Evolutionary conservation across 306 rosid genomes (phyloP).

Genomic region (Sindora glabra): DNA sequence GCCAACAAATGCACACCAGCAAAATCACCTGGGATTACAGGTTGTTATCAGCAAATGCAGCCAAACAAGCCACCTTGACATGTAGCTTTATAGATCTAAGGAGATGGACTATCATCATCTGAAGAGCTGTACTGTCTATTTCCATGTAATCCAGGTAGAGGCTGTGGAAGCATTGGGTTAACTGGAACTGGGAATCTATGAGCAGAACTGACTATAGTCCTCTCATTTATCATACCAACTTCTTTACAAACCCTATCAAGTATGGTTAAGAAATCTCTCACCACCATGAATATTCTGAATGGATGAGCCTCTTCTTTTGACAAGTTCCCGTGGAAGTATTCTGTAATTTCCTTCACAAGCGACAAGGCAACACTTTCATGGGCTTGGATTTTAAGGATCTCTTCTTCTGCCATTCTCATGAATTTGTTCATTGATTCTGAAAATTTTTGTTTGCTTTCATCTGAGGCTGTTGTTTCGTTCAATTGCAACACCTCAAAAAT

Average conservation of each 20-base stretch:
- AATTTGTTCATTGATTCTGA: slow-evolving; percentile 69
- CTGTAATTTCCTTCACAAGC: slow-evolving; percentile 89
- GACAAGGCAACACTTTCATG: slow-evolving; percentile 84
- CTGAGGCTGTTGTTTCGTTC: slow-evolving; percentile 21
- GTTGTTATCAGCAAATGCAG: slow-evolving; percentile 22
- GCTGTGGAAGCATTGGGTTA: slow-evolving; percentile 79
- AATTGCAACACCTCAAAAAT: slow-evolving; percentile 44
- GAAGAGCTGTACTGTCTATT: slow-evolving; percentile 35
- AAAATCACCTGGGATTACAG: slow-evolving; percentile 27
- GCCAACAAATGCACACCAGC: slow-evolving; percentile 14
- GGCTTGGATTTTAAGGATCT: slow-evolving; percentile 65
- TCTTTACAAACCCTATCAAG: slow-evolving; percentile 93
- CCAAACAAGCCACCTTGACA: slow-evolving; percentile 11
- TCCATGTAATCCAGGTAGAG: slow-evolving; percentile 42
- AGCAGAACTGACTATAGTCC: slow-evolving; percentile 67
- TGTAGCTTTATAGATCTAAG: slow-evolving; percentile 23
- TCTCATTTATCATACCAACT: slow-evolving; percentile 76
- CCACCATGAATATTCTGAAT: slow-evolving; percentile 86
- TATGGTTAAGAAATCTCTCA: slow-evolving; percentile 65
- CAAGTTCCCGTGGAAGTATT: slow-evolving; percentile 90
- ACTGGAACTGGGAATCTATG: slow-evolving; percentile 89
- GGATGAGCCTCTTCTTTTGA: slow-evolving; percentile 98
- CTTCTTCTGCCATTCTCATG: slow-evolving; percentile 72
- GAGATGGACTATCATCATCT: slow-evolving; percentile 48
- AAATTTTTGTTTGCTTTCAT: slow-evolving; percentile 39